Evolutionary conservation across 1,139 yeast genomes (phyloP).

Genomic region (Blastobotrys arbuscula): DNA sequence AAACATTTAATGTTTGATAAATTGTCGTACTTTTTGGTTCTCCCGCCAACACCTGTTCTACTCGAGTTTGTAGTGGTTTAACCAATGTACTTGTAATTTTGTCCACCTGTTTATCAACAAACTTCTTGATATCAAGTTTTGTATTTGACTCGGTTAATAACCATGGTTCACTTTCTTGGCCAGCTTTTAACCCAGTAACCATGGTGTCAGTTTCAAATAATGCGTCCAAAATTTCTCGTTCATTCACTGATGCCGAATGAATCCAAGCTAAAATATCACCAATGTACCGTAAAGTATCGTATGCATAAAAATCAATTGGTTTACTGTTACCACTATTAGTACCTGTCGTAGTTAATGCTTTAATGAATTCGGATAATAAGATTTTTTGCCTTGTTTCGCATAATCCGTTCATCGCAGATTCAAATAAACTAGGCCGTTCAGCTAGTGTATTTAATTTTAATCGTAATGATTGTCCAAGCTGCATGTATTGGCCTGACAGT

Average conservation of each 20-base stretch:
- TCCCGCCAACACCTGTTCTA: conserved; percentile 64
- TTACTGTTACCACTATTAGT: conserved; percentile 35
- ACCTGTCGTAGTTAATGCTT: conserved; percentile 48
- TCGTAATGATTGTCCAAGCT: conserved; percentile 24
- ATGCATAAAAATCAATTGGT: conserved; percentile 62
- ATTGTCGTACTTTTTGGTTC: conserved; percentile 55
- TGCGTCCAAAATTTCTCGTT: conserved; percentile 64
- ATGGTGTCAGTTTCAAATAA: conserved; percentile 44
- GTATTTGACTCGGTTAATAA: conserved; percentile 23
- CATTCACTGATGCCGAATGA: conserved; percentile 86
- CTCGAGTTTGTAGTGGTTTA: conserved; percentile 44
- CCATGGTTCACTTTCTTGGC: conserved; percentile 30
- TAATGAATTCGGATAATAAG: conserved; percentile 41
- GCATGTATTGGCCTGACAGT: conserved; percentile 24
- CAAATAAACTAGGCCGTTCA: conserved; percentile 36
- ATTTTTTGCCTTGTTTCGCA: conserved; percentile 31
- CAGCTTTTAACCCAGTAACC: conserved; percentile 27
- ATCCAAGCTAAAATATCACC: conserved; percentile 89
- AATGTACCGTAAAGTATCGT: conserved; percentile 74
- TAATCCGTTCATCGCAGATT: conserved; percentile 31
- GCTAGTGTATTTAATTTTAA: conserved; percentile 31
- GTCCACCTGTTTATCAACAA: conserved; percentile 34
- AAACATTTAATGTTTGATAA: conserved; percentile 54
- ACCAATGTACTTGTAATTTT: conserved; percentile 47
- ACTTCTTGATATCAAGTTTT: conserved; percentile 16